Conservation (phyloP, 2,329 filamentous ascomycete genomes). For the Arthrobotrys musiformis region DNA sequence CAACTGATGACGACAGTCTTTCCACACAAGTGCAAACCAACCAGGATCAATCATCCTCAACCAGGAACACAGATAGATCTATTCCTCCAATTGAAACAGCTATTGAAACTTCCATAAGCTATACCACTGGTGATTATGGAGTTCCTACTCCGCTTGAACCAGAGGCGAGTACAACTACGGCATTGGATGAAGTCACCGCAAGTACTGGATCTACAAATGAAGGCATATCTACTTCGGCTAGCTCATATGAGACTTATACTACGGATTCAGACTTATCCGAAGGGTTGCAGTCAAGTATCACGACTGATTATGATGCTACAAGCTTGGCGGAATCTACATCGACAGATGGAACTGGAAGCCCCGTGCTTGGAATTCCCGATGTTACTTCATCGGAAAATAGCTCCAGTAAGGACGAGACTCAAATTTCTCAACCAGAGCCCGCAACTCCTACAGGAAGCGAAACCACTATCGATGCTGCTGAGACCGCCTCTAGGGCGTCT, state of each 20-base stretch:
- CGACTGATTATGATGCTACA: not conserved
- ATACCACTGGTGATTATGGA: not conserved
- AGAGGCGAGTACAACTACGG: not conserved
- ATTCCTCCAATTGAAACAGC: not conserved
- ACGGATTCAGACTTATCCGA: not conserved
- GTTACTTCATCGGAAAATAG: not conserved
- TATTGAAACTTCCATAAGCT: not conserved
- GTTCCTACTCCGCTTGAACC: not conserved
- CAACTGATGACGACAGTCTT: not conserved
- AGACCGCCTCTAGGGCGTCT: not conserved
- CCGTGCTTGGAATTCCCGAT: not conserved
- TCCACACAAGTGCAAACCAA: not conserved
- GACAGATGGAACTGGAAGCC: not conserved
- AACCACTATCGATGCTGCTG: not conserved
- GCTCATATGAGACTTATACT: not conserved
- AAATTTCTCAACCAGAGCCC: not conserved
- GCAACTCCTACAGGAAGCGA: not conserved
- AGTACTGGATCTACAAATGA: not conserved
- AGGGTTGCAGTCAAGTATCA: not conserved
- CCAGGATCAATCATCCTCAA: not conserved
- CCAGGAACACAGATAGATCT: not conserved
- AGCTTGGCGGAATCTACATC: not conserved
- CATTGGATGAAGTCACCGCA: not conserved
- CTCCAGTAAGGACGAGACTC: not conserved
- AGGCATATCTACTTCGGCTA: not conserved